These are phyloP conservation scores for Theileria annulata DNA, from an alignment of 169 alveolate genomes.

Conservation along the genomic window DNA sequence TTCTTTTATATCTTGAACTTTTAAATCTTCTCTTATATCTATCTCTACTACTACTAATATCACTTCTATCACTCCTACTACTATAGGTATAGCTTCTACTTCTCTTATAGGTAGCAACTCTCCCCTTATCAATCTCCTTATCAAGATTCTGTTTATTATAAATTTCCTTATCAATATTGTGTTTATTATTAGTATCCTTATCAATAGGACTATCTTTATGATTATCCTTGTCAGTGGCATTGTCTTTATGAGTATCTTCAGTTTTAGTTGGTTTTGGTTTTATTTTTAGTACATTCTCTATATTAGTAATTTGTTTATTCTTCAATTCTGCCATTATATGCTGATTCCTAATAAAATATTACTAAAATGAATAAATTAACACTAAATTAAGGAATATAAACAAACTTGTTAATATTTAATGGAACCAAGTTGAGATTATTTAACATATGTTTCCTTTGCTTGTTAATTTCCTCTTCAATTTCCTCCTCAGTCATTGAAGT, in stretches of 20 bases:
- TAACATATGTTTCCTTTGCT: constrained; percentile 39
- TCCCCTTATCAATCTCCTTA: background rate
- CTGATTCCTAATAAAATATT: background rate
- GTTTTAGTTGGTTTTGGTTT: background rate
- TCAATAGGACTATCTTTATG: background rate
- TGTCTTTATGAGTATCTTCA: background rate
- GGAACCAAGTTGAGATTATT: background rate
- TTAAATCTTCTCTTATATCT: constrained; percentile 6
- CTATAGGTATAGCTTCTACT: background rate
- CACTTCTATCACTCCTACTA: background rate
- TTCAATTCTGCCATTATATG: constrained; percentile 16
- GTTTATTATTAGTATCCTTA: background rate
- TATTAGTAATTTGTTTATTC: background rate
- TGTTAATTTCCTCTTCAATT: constrained; percentile 28
- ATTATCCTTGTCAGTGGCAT: background rate
- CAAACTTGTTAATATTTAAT: background rate
- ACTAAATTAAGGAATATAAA: background rate
- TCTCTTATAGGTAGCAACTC: background rate
- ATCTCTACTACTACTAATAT: background rate
- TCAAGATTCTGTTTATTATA: no score
- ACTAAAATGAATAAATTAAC: background rate
- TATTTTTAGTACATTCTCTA: constrained; percentile 13
- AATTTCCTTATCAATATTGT: no score
- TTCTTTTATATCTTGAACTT: constrained; percentile 2
- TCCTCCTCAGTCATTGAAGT: constrained; percentile 44